These are phyloP conservation scores for Termitomyces heimii DNA, from an alignment of 768 basidiomycete genomes.

Conservation along the genomic window DNA sequence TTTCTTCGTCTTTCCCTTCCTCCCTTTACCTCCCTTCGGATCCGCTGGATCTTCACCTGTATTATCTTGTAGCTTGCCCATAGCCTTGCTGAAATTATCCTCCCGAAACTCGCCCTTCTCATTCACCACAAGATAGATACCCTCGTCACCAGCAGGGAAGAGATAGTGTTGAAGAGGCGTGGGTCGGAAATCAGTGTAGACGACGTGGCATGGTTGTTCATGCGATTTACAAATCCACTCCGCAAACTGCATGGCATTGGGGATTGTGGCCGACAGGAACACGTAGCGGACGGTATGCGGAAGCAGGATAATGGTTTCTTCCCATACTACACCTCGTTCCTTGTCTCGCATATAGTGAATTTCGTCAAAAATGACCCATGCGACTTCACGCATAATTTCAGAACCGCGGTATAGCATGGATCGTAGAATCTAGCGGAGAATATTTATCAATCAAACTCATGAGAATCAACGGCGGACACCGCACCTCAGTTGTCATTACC, in stretches of 20 bases:
- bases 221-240: conserved; percentile 99
- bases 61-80: conserved; percentile 85
- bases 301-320: conserved; percentile 96
- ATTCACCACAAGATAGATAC: conserved; percentile 97
- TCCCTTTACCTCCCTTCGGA: conserved; percentile 75
- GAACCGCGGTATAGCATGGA: conserved; percentile 99
- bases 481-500: conserved; percentile 98
- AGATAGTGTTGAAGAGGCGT: conserved; percentile 98
- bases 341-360: conserved; percentile 99
- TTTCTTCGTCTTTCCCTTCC: conserved; percentile 89
- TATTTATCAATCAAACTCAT: not conserved
- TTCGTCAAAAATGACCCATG: conserved; percentile 99
- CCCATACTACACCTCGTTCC: conserved; percentile 99
- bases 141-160: conserved; percentile 94
- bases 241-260: conserved; percentile 99
- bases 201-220: conserved; percentile 97
- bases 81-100: conserved; percentile 96
- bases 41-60: conserved; percentile 92
- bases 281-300: conserved; percentile 97
- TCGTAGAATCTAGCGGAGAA: conserved; percentile 71
- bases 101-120: conserved; percentile 97
- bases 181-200: conserved; percentile 98
- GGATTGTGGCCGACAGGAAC: conserved; percentile 98
- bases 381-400: conserved; percentile 99
- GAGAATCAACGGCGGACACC: not conserved